Percentiles rank a stretch among this genome's conserved stretches.
phyloP scores from a whole-genome alignment of 202 grass and related monocot genomes.

The Brachypodium distachyon region DNA sequence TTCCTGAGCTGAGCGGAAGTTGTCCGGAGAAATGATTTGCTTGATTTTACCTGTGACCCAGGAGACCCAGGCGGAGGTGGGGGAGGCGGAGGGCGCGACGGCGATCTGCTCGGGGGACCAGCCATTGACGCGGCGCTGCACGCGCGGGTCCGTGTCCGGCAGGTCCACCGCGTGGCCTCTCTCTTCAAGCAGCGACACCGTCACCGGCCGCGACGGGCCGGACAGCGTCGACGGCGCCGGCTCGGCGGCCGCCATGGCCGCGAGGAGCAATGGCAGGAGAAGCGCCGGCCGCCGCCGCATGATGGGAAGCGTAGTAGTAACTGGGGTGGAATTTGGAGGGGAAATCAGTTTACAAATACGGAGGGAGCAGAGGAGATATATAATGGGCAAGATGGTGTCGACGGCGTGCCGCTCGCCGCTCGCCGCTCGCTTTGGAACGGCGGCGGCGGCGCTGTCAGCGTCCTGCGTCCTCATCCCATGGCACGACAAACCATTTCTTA shows the following conservation, averaged over 20 bases:
- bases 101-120: conserved; percentile 73
- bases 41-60: conserved; percentile 51
- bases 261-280: not conserved
- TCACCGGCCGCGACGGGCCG: conserved; percentile 42
- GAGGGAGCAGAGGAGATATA: too few relatives aligned
- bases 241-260: not conserved
- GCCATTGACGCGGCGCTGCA: conserved; percentile 40
- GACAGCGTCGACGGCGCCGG: conserved; percentile 50
- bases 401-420: too few relatives aligned
- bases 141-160: conserved; percentile 52
- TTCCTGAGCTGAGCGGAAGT: not conserved
- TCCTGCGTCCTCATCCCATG: too few relatives aligned
- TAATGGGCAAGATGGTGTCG: too few relatives aligned
- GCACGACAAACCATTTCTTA: too few relatives aligned
- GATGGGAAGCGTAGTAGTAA: too few relatives aligned
- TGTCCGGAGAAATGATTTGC: not conserved
- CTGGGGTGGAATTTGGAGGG: too few relatives aligned
- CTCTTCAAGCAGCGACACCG: conserved; percentile 28
- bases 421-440: too few relatives aligned
- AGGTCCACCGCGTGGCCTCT: conserved; percentile 57
- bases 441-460: too few relatives aligned
- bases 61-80: conserved; percentile 70
- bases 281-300: not conserved
- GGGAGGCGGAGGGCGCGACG: conserved; percentile 55
- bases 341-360: too few relatives aligned